phyloP scores from a whole-genome alignment of 257 asterid species.

The Primulina eburnea region DNA sequence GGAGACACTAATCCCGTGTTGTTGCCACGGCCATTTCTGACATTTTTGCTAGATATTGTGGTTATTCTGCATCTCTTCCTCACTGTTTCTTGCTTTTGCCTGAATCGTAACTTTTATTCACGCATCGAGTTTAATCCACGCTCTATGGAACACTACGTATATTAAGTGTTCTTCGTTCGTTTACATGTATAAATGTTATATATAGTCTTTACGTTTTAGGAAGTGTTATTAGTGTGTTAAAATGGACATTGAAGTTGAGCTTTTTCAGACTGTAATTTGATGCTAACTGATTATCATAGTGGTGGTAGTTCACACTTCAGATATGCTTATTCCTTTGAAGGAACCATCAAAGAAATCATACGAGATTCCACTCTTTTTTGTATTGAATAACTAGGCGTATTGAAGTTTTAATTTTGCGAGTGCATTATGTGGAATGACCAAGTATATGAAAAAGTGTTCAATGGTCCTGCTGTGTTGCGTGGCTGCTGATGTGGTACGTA shows the following conservation, averaged over 20 bases:
- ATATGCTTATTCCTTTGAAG: background rate
- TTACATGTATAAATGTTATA: background rate
- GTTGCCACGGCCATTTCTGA: background rate
- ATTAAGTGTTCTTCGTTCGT: background rate
- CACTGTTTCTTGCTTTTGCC: background rate
- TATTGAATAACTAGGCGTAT: background rate
- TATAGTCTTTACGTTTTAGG: background rate
- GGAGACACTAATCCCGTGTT: too few species aligned
- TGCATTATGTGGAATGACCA: background rate
- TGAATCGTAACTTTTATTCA: background rate
- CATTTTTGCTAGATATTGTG: background rate
- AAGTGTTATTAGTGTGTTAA: background rate
- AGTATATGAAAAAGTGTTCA: background rate
- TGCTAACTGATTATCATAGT: background rate
- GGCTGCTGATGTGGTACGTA: background rate
- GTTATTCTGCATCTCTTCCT: background rate
- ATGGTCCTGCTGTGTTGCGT: background rate
- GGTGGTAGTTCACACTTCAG: background rate
- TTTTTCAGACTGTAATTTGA: background rate
- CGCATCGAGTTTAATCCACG: background rate
- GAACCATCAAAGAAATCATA: background rate
- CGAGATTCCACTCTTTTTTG: background rate
- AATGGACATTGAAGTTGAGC: background rate
- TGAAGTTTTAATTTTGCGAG: too few species aligned
- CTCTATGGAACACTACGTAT: too few species aligned